Conservation (phyloP, 805 yeast species). For the Saccharomycopsis guyanensis region DNA sequence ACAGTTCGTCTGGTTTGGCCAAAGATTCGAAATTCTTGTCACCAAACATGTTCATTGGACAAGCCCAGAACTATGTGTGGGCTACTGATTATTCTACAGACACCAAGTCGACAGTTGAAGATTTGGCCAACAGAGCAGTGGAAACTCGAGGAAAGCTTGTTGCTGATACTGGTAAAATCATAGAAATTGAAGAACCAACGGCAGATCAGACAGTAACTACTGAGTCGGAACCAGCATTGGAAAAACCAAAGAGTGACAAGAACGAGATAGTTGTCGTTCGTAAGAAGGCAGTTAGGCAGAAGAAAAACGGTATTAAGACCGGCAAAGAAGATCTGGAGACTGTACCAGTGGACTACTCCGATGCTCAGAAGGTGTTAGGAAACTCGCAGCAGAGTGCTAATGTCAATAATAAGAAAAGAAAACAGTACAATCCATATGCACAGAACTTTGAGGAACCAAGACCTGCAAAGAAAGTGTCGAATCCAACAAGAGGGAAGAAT, state of each 20-base stretch:
- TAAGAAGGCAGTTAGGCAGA: slow-evolving; percentile 10
- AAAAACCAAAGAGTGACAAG: slow-evolving; percentile 1
- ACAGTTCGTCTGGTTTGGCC: background rate
- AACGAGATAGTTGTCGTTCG: slow-evolving; percentile 18
- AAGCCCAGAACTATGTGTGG: slow-evolving; percentile 4
- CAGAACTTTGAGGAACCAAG: slow-evolving; percentile 43
- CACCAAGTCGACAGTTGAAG: slow-evolving; percentile 1
- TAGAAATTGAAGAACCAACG: slow-evolving; percentile 8
- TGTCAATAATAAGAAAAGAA: slow-evolving; percentile 31
- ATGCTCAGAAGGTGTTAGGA: slow-evolving; percentile 34
- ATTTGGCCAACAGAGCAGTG: background rate
- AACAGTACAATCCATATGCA: slow-evolving; percentile 54
- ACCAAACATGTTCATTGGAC: slow-evolving; percentile 4
- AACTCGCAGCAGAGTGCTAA: slow-evolving; percentile 19
- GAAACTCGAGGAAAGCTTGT: background rate
- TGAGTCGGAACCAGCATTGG: background rate
- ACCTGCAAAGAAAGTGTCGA: slow-evolving; percentile 31
- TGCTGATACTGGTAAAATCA: slow-evolving; percentile 3
- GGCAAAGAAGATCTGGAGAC: slow-evolving; percentile 4
- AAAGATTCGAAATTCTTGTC: slow-evolving; percentile 1
- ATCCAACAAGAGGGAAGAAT: slow-evolving; percentile 13
- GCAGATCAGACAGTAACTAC: slow-evolving; percentile 1
- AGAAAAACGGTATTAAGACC: slow-evolving; percentile 8
- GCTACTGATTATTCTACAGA: background rate
- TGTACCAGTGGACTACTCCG: slow-evolving; percentile 36